These are phyloP conservation scores for Tylopilus vinaceipallidus DNA, from an alignment of 768 basidiomycete genomes.

Conservation along the genomic window DNA sequence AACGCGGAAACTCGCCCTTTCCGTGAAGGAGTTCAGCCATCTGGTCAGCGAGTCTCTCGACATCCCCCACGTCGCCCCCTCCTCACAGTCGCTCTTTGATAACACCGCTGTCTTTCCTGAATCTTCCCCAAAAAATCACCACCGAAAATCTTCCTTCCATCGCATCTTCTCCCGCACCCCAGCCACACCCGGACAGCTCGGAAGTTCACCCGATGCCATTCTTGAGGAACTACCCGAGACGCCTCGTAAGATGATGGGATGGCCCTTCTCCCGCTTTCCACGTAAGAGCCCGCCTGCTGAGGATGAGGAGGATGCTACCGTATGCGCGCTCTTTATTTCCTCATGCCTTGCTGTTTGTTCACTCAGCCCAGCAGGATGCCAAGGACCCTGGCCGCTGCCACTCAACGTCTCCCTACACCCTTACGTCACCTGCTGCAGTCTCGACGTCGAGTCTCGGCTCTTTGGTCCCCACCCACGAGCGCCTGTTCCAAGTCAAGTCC, in stretches of 20 bases:
- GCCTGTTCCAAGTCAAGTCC: conserved; percentile 19
- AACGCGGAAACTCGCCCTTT: conserved; percentile 26
- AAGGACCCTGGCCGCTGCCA: conserved; percentile 8
- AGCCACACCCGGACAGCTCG: conserved; percentile 6
- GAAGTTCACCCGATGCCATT: conserved; percentile 5
- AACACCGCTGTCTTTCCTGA: conserved; percentile 20
- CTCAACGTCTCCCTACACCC: conserved; percentile 8
- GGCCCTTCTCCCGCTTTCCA: conserved; percentile 31
- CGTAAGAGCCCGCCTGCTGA: conserved; percentile 14
- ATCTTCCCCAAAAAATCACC: conserved; percentile 14
- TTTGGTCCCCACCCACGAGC: conserved; percentile 25
- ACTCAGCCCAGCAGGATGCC: conserved; percentile 6
- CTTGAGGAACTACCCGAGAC: conserved; percentile 12
- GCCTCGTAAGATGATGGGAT: conserved; percentile 28
- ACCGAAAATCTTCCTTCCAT: conserved; percentile 25
- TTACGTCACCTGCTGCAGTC: conserved; percentile 17
- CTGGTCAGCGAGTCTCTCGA: conserved; percentile 35
- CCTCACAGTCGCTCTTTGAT: conserved; percentile 25
- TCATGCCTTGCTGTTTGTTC: conserved; percentile 1
- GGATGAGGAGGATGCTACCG: conserved; percentile 9
- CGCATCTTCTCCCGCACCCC: conserved; percentile 31
- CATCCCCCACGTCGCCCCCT: conserved; percentile 3
- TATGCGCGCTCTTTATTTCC: conserved; percentile 5
- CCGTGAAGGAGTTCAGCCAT: conserved; percentile 34
- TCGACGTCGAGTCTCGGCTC: conserved; percentile 33